phyloP scores from a whole-genome alignment of 108 stramenopile genomes.

The Aurantiochytrium sp. region DNA sequence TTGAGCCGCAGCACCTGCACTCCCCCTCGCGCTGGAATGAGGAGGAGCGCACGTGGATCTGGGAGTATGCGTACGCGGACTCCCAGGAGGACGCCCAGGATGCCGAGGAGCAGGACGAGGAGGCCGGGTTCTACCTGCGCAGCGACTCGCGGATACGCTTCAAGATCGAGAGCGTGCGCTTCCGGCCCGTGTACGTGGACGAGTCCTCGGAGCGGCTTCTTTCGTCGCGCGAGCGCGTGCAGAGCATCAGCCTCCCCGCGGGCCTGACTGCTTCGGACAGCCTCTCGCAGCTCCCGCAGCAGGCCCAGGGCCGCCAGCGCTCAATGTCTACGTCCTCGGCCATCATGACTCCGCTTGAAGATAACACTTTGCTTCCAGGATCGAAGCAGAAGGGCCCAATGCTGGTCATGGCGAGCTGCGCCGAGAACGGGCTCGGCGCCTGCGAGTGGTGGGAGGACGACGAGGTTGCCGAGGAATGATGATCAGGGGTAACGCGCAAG shows the following conservation, averaged over 20 bases:
- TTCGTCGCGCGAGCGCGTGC: background rate
- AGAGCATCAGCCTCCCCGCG: background rate
- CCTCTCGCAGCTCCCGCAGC: background rate
- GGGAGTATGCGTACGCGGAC: background rate
- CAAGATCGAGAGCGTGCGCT: background rate
- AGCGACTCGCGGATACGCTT: background rate
- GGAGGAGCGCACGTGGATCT: background rate
- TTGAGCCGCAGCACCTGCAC: background rate
- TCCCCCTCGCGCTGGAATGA: background rate
- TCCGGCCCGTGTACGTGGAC: background rate
- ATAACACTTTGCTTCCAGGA: background rate
- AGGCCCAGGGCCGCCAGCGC: background rate
- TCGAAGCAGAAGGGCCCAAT: background rate
- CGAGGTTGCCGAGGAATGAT: background rate
- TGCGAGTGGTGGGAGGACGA: constrained; percentile 26
- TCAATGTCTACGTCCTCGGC: background rate
- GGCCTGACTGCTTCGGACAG: background rate
- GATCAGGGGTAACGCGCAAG: too few relatives aligned
- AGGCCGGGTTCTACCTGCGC: background rate
- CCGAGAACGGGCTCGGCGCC: background rate
- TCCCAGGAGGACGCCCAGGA: background rate
- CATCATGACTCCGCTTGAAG: background rate
- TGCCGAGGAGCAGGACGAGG: background rate
- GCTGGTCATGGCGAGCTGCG: background rate
- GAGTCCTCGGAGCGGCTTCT: background rate